These are phyloP conservation scores for Paramarasmius palmivorus DNA, from an alignment of 1,284 basidiomycete species.

Conservation along the genomic window DNA sequence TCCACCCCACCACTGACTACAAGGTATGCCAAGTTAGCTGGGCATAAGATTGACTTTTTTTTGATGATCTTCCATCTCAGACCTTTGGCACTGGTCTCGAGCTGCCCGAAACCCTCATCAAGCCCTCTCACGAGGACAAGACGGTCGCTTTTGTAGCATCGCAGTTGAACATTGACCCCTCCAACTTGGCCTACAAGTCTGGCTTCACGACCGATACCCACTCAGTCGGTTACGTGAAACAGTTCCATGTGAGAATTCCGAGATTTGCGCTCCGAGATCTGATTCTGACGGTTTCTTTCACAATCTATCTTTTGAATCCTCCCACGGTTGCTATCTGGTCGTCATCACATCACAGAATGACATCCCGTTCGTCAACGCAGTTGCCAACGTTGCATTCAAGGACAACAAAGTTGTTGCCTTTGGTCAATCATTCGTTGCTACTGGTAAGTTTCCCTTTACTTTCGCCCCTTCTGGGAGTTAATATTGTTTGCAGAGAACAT, in stretches of 20 bases:
- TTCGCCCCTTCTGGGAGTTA: too few relatives aligned
- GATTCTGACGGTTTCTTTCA: neutral
- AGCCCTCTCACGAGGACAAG: neutral
- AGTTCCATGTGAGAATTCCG: neutral
- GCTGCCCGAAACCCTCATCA: neutral
- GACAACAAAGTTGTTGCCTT: constrained; percentile 1
- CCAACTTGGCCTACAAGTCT: neutral
- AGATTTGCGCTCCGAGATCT: too few relatives aligned
- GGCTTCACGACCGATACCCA: neutral
- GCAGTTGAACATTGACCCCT: neutral
- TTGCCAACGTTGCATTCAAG: neutral
- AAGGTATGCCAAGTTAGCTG: neutral
- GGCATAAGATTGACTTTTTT: neutral
- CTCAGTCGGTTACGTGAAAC: neutral
- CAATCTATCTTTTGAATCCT: too few relatives aligned
- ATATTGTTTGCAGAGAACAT: constrained; percentile 28
- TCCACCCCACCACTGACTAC: neutral
- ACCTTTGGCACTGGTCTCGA: neutral
- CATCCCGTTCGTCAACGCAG: neutral
- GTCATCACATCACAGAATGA: neutral
- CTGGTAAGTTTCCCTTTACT: constrained; percentile 12
- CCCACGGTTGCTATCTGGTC: too few relatives aligned
- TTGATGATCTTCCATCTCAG: neutral
- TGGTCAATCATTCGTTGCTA: neutral
- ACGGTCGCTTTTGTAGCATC: neutral